Percentiles rank a stretch among this genome's conserved stretches.
Evolutionary conservation across 2,329 filamentous ascomycete species (phyloP).

Genomic region (Arthrobotrys pseudoclavata): DNA sequence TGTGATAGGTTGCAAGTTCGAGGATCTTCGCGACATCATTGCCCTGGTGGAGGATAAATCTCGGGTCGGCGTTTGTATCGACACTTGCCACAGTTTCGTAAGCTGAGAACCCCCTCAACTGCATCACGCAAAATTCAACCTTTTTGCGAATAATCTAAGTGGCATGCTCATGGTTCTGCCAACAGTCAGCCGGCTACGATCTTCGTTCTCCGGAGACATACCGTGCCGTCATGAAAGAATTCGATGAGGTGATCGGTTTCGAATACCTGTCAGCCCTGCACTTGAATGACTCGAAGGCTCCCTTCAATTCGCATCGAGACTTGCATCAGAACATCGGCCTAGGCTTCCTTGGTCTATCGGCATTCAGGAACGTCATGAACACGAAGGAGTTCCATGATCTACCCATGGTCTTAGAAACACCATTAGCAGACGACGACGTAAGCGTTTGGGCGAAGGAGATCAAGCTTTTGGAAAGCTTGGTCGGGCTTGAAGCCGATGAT

Average conservation of each 20-base stretch:
- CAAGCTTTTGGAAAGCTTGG: constrained; percentile 88
- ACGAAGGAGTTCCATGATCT: constrained; percentile 79
- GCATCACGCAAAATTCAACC: neutral
- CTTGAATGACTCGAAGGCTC: constrained; percentile 95
- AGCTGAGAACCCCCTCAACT: constrained; percentile 2
- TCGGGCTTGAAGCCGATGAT: constrained; percentile 83
- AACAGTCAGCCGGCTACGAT: constrained; percentile 82
- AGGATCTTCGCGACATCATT: constrained; percentile 89
- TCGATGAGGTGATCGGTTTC: constrained; percentile 82
- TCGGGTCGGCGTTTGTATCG: constrained; percentile 92
- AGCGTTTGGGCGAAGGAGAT: constrained; percentile 91
- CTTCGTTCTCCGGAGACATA: constrained; percentile 82
- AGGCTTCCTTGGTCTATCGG: constrained; percentile 88
- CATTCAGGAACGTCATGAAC: constrained; percentile 94
- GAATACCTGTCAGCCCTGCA: constrained; percentile 88
- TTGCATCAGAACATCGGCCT: constrained; percentile 97
- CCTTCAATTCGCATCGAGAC: constrained; percentile 83
- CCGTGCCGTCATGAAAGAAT: constrained; percentile 78
- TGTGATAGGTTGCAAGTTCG: constrained; percentile 81
- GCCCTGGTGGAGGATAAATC: constrained; percentile 81
- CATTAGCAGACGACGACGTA: constrained; percentile 80
- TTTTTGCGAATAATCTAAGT: neutral
- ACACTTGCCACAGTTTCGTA: constrained; percentile 94
- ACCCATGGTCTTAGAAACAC: constrained; percentile 97
- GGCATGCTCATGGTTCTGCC: neutral